These are phyloP conservation scores for Phellinidium pouzarii DNA, from an alignment of 1,284 basidiomycete species.

Conservation along the genomic window DNA sequence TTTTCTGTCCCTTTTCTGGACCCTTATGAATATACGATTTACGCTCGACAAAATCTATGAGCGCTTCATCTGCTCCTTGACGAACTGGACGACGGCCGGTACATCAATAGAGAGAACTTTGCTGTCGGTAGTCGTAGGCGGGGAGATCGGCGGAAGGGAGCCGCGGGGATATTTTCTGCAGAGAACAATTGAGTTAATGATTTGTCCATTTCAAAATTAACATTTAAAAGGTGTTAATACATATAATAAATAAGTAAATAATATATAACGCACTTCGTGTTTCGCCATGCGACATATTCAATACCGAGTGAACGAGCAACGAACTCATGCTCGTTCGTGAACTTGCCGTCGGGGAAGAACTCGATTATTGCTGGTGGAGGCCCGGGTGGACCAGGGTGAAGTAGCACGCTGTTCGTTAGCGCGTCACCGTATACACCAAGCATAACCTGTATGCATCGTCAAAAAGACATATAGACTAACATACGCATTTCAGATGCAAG, in stretches of 20 bases:
- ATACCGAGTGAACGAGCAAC: slow-evolving; percentile 61
- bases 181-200: slow-evolving; percentile 21
- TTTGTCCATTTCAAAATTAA: neutral
- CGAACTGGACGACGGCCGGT: slow-evolving; percentile 35
- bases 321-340: slow-evolving; percentile 62
- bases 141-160: slow-evolving; percentile 34
- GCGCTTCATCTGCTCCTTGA: slow-evolving; percentile 29
- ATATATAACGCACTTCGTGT: slow-evolving; percentile 39
- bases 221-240: neutral
- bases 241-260: neutral
- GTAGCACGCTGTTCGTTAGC: slow-evolving; percentile 66
- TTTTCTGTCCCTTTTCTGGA: neutral
- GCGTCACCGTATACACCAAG: slow-evolving; percentile 69
- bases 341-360: slow-evolving; percentile 70
- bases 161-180: slow-evolving; percentile 30
- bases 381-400: slow-evolving; percentile 31
- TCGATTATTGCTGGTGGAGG: slow-evolving; percentile 43
- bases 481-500: neutral
- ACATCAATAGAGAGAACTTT: slow-evolving; percentile 47
- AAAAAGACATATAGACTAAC: slow-evolving; percentile 5
- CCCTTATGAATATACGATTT: neutral
- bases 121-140: slow-evolving; percentile 34
- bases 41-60: neutral
- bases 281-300: slow-evolving; percentile 71
- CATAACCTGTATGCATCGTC: slow-evolving; percentile 43